Conservation (phyloP, 1,139 yeast species). For the Protomyces inouyei region DNA sequence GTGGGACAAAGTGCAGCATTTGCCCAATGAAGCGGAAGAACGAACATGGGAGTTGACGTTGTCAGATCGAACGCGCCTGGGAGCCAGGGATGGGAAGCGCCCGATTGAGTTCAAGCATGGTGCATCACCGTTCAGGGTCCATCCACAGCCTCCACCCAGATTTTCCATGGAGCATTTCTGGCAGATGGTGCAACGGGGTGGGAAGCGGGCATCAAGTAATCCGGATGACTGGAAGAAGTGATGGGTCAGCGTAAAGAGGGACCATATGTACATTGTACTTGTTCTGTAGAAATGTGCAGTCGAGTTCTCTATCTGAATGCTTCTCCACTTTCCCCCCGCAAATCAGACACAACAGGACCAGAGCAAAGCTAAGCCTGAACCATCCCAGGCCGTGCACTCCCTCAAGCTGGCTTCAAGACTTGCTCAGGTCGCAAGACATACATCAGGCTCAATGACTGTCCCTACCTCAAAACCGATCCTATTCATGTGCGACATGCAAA, state of each 20-base stretch:
- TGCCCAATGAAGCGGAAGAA: slow-evolving; percentile 26
- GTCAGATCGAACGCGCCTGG: slow-evolving; percentile 2
- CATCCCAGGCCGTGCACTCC: not conserved
- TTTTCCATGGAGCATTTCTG: slow-evolving; percentile 55
- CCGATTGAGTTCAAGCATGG: slow-evolving; percentile 14
- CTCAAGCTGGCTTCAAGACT: not conserved
- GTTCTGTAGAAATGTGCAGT: not conserved
- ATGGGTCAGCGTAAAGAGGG: no score
- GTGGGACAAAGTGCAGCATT: slow-evolving; percentile 39
- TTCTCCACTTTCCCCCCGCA: not conserved
- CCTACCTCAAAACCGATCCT: not conserved
- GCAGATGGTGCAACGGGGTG: slow-evolving; percentile 63
- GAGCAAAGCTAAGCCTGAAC: no score
- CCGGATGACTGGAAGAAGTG: slow-evolving; percentile 15
- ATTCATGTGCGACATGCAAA: slow-evolving; percentile 25
- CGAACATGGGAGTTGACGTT: slow-evolving; percentile 4
- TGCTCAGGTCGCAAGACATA: not conserved
- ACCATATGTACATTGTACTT: not conserved
- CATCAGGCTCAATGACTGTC: not conserved
- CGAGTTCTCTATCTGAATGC: not conserved
- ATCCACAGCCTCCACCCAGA: slow-evolving; percentile 44
- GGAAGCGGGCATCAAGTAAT: slow-evolving; percentile 50
- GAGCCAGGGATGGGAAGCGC: not conserved
- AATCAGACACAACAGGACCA: not conserved
- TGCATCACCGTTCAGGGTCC: slow-evolving; percentile 26